Percentiles rank a stretch among this genome's conserved stretches.
These are phyloP conservation scores for Fusarium domesticum DNA, from an alignment of 2,329 filamentous ascomycete genomes.

Conservation along the genomic window DNA sequence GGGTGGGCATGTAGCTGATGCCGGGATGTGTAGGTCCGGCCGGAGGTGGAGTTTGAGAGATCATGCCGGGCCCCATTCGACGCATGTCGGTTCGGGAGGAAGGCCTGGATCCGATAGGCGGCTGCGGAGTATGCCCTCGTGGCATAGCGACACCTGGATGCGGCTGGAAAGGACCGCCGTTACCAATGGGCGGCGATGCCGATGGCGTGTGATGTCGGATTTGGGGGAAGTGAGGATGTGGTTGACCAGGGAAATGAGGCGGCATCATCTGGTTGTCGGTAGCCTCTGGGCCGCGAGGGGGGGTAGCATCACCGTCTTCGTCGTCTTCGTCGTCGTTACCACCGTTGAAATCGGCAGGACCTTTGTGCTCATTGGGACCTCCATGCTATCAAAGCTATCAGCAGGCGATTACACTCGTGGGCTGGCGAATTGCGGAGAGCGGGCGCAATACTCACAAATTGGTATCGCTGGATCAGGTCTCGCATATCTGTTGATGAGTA, in stretches of 20 bases:
- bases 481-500: constrained; percentile 94
- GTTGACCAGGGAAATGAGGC: constrained; percentile 65
- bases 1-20: constrained; percentile 82
- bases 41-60: constrained; percentile 55
- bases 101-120: constrained; percentile 61
- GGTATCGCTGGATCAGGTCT: constrained; percentile 81
- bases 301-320: constrained; percentile 67
- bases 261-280: constrained; percentile 61
- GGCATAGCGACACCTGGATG: constrained; percentile 41
- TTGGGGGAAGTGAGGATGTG: constrained; percentile 65
- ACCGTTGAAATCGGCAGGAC: constrained; percentile 85
- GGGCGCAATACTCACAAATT: constrained; percentile 67
- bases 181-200: constrained; percentile 82
- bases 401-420: not conserved
- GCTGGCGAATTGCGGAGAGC: constrained; percentile 1
- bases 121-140: constrained; percentile 79
- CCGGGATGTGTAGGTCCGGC: constrained; percentile 57
- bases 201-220: constrained; percentile 80
- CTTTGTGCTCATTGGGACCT: constrained; percentile 92
- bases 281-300: constrained; percentile 61
- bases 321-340: constrained; percentile 84
- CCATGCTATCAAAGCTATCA: constrained; percentile 63
- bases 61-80: constrained; percentile 70
- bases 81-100: constrained; percentile 77
- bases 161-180: constrained; percentile 65